A percentile compares a stretch with the other conserved stretches of the same genome.
phyloP scores from a whole-genome alignment of 2,329 filamentous ascomycete genomes.

The Monilinia vaccinii-corymbosi region DNA sequence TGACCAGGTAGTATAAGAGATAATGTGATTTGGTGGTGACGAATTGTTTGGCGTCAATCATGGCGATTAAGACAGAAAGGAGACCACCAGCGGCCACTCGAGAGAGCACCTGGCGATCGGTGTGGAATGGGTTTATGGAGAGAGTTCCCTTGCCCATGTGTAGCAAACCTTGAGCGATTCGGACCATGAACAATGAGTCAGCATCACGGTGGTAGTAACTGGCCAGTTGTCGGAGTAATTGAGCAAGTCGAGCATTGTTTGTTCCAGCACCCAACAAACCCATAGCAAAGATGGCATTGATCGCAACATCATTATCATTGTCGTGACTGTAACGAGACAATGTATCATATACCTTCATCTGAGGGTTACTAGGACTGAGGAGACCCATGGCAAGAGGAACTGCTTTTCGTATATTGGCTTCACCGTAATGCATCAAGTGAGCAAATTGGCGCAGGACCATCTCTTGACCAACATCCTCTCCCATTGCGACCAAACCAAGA shows the following conservation, averaged over 20 bases:
- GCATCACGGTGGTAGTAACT: conserved; percentile 98
- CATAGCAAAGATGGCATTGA: conserved; percentile 99
- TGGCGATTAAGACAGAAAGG: conserved; percentile 78
- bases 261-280: conserved; percentile 92
- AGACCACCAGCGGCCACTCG: conserved; percentile 83
- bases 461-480: conserved; percentile 95
- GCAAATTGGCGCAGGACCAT: conserved; percentile 98
- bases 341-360: conserved; percentile 99
- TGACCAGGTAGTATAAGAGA: conserved; percentile 93
- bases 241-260: conserved; percentile 93
- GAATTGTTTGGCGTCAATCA: conserved; percentile 92
- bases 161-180: conserved; percentile 91
- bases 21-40: conserved; percentile 66
- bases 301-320: conserved; percentile 94
- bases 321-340: conserved; percentile 96
- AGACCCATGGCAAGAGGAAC: conserved; percentile 95
- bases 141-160: conserved; percentile 99
- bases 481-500: conserved; percentile 91
- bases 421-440: conserved; percentile 98
- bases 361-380: conserved; percentile 93
- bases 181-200: conserved; percentile 96
- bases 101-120: conserved; percentile 90
- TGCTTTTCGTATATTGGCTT: conserved; percentile 91
- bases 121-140: conserved; percentile 97
- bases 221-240: conserved; percentile 86